phyloP scores from a whole-genome alignment of 768 basidiomycete genomes.

The Ramaria sp. region DNA sequence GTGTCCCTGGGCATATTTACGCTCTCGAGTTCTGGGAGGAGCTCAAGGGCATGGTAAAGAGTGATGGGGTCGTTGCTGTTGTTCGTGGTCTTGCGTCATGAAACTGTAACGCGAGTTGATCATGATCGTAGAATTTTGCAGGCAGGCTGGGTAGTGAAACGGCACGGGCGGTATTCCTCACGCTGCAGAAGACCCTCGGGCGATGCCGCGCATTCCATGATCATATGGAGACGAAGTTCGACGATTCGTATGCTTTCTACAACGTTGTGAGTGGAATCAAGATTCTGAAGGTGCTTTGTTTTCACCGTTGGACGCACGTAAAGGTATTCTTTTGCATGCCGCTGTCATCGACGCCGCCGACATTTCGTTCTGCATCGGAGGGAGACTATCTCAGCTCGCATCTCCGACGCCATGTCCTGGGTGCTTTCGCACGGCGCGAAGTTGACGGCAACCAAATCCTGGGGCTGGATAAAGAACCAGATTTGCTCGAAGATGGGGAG shows the following conservation, averaged over 20 bases:
- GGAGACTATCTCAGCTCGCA: slow-evolving; percentile 61
- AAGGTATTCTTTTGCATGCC: slow-evolving; percentile 81
- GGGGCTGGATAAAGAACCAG: slow-evolving; percentile 13
- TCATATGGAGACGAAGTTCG: slow-evolving; percentile 30
- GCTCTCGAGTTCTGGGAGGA: slow-evolving; percentile 77
- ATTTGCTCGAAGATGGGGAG: slow-evolving; percentile 25
- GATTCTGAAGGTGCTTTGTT: background rate
- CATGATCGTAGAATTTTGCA: slow-evolving; percentile 62
- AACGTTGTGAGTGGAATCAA: slow-evolving; percentile 52
- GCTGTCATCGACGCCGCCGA: slow-evolving; percentile 34
- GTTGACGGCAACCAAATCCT: slow-evolving; percentile 29
- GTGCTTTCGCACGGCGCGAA: slow-evolving; percentile 42
- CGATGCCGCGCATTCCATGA: slow-evolving; percentile 84
- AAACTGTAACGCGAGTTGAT: background rate
- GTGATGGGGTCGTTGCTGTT: slow-evolving; percentile 70
- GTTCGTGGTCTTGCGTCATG: slow-evolving; percentile 32
- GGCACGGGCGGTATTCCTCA: slow-evolving; percentile 55
- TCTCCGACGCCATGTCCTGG: slow-evolving; percentile 51
- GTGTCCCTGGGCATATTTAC: slow-evolving; percentile 79
- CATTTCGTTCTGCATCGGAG: slow-evolving; percentile 44
- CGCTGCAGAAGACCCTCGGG: slow-evolving; percentile 59
- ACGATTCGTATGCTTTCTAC: slow-evolving; percentile 46
- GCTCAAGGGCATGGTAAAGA: slow-evolving; percentile 49
- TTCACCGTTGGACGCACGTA: background rate
- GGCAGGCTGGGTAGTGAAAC: slow-evolving; percentile 57